Evolutionary conservation across 139 green algal genomes (phyloP), one percentile per base, ranked within the genome.

Genomic region (Chlamydomonas incerta): DNA sequence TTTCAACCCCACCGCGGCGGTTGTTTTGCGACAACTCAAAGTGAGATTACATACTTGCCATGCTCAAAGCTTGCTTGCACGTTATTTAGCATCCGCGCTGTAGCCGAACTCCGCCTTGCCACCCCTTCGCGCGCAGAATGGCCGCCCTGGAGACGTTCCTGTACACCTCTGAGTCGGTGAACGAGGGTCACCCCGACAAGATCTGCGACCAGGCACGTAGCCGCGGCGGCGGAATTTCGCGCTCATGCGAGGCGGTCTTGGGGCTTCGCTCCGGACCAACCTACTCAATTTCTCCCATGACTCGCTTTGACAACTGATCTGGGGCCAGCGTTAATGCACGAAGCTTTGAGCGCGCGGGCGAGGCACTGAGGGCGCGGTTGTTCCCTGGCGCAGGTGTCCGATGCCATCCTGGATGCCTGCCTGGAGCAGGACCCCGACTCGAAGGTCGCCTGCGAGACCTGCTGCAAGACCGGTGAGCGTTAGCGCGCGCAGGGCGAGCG

Each of bases 401-500:
- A 99, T 94, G 96, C 97, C 58, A 94, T 99, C 70, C 93, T 99
- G 57, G 98, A 99, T 76, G 98, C 98, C 11, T 99, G 96, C 94
- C 93, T 99, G 37, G 97, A 95, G 82, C 94, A 99, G 91, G 97
- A 99, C 88, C 97, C 97, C 17, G 93, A 96, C 68, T 96, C 96
- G 81, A 99, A 98, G 95, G 95, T 98, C 0, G 98, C 98, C 23
- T 99, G 98, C 93, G 98, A 99, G 94, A 99, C 97, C 1, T 95
- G 93, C 82, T 99, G 97, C 76, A 99, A 99, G 97, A 99, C 98
- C 31, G 94, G 41, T 50, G 41, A 50, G 41, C 41, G 41, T 50
- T 50, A 5, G 41, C 41, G 41, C 41, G 6, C 5, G 41, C 41
- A 5, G 8, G 8, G n/a, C n/a, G 41, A 50, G 41, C 41, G 41